Percentiles rank a stretch among this genome's conserved stretches.
These are phyloP conservation scores for Candida suzukii DNA, from an alignment of 805 yeast genomes.

Conservation along the genomic window DNA sequence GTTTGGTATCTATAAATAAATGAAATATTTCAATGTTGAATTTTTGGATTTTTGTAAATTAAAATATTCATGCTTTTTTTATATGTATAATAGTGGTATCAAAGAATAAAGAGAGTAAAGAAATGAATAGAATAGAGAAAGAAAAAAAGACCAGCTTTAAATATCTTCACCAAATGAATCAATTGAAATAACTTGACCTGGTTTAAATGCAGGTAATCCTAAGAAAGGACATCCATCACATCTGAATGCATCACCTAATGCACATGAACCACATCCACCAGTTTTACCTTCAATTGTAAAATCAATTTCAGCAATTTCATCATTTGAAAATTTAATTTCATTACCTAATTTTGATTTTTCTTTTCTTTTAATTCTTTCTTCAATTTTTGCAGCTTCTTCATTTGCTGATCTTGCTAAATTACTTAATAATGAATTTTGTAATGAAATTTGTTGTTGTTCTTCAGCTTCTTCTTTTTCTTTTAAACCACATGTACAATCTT, in stretches of 20 bases:
- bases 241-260: constrained; percentile 96
- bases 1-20: too few relatives aligned
- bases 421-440: constrained; percentile 39
- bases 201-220: constrained; percentile 97
- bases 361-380: constrained; percentile 33
- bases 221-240: constrained; percentile 98
- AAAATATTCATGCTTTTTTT: too few relatives aligned
- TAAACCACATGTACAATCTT: constrained; percentile 96
- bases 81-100: too few relatives aligned
- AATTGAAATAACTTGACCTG: constrained; percentile 83
- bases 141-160: constrained; percentile 18
- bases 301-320: constrained; percentile 84
- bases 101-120: too few relatives aligned
- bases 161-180: constrained; percentile 75
- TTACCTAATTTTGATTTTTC: constrained; percentile 15
- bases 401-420: constrained; percentile 45
- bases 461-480: constrained; percentile 78
- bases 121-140: background rate
- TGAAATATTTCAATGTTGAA: too few relatives aligned
- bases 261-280: constrained; percentile 96
- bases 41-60: too few relatives aligned
- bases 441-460: constrained; percentile 33
- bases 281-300: constrained; percentile 96
- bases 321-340: constrained; percentile 45
- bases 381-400: constrained; percentile 47